A percentile compares a stretch with the other conserved stretches of the same genome.
These are phyloP conservation scores for Candida sanyaensis DNA, from an alignment of 1,139 yeast species.

Conservation along the genomic window DNA sequence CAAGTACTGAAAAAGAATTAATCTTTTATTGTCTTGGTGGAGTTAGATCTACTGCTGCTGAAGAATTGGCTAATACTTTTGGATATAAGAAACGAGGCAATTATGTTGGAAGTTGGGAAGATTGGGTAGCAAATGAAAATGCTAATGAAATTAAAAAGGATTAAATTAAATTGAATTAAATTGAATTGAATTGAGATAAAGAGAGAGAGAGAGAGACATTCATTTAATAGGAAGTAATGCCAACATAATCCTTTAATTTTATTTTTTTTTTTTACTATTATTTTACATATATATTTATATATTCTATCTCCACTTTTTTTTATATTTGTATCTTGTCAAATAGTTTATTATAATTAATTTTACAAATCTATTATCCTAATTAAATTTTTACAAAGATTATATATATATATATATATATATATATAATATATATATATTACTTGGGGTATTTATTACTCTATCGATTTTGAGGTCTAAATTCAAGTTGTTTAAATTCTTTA, in stretches of 20 bases:
- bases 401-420: too few species aligned
- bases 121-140: constrained; percentile 67
- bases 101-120: constrained; percentile 82
- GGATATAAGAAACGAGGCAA: constrained; percentile 82
- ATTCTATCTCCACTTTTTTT: background rate
- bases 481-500: constrained; percentile 83
- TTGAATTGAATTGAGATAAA: background rate
- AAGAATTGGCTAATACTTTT: constrained; percentile 84
- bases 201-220: background rate
- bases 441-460: background rate
- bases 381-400: too few species aligned
- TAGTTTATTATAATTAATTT: constrained; percentile 4
- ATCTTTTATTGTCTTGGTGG: constrained; percentile 94
- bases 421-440: background rate
- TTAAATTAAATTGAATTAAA: background rate
- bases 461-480: constrained; percentile 34
- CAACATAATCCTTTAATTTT: too few species aligned
- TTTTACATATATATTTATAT: too few species aligned
- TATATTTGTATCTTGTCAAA: constrained; percentile 9
- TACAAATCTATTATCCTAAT: background rate
- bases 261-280: too few species aligned
- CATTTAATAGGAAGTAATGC: too few species aligned
- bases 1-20: constrained; percentile 66
- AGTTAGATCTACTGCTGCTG: constrained; percentile 87
- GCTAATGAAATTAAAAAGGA: constrained; percentile 6